phyloP scores from a whole-genome alignment of 768 basidiomycete genomes.

The Pleurotus platypus region DNA sequence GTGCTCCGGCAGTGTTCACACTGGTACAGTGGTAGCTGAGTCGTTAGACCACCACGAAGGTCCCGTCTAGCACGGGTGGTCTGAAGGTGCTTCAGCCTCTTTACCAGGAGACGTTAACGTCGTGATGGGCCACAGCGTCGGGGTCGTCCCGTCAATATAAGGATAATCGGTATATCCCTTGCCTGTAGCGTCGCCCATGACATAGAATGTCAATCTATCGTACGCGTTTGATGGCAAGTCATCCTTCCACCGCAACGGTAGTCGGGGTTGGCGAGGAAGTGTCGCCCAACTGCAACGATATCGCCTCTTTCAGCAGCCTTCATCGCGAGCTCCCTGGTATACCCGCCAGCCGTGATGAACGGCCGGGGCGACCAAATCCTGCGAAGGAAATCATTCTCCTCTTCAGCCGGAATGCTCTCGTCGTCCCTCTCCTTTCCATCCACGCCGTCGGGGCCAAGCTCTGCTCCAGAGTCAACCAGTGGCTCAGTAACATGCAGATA shows the following conservation, averaged over 20 bases:
- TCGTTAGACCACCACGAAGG: too few relatives aligned
- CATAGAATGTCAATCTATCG: slow-evolving; percentile 19
- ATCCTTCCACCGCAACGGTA: slow-evolving; percentile 23
- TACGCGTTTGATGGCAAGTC: slow-evolving; percentile 15
- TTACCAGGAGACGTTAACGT: too few relatives aligned
- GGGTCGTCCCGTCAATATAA: slow-evolving; percentile 4
- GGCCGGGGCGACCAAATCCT: slow-evolving; percentile 19
- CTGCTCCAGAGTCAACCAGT: background rate
- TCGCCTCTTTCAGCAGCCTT: slow-evolving; percentile 17
- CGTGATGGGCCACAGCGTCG: too few relatives aligned
- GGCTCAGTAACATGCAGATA: slow-evolving; percentile 41
- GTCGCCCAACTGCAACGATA: slow-evolving; percentile 10
- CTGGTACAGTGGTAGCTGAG: too few relatives aligned
- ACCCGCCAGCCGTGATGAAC: slow-evolving; percentile 26
- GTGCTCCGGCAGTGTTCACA: too few relatives aligned
- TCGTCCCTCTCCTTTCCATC: background rate
- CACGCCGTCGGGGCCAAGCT: background rate
- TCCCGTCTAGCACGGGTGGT: too few relatives aligned
- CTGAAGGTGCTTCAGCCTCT: too few relatives aligned
- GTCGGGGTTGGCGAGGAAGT: slow-evolving; percentile 20
- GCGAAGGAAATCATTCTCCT: slow-evolving; percentile 15
- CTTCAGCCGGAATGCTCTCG: background rate
- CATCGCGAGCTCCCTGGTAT: slow-evolving; percentile 23
- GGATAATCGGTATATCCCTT: slow-evolving; percentile 27
- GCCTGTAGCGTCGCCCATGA: slow-evolving; percentile 18